phyloP scores from a whole-genome alignment of 2,329 filamentous ascomycete genomes.

The Arachnopeziza araneosa region DNA sequence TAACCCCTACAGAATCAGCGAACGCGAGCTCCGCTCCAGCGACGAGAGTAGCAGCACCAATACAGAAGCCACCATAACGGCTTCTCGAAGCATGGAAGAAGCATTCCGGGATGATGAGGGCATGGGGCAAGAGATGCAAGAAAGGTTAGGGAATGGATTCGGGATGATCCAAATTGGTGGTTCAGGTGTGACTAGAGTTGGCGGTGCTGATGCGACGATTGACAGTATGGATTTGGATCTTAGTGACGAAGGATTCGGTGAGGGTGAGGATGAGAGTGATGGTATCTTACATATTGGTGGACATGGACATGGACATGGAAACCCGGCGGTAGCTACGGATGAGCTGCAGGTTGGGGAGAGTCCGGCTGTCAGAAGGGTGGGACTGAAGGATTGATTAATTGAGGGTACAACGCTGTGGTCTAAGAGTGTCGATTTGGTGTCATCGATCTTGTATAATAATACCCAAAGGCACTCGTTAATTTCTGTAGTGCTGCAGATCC shows the following conservation, averaged over 20 bases:
- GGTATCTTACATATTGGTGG: constrained; percentile 14
- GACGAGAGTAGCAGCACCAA: neutral
- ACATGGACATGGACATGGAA: constrained; percentile 27
- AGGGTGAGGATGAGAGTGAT: constrained; percentile 4
- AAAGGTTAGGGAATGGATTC: constrained; percentile 25
- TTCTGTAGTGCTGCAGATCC: no score
- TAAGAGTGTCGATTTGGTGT: no score
- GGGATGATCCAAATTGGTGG: constrained; percentile 3
- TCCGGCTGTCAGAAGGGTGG: constrained; percentile 22
- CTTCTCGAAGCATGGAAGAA: neutral
- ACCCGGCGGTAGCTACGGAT: constrained; percentile 19
- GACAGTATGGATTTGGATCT: constrained; percentile 19
- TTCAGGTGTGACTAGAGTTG: neutral
- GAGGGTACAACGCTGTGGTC: no score
- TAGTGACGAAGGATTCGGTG: constrained; percentile 2
- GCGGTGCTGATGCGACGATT: constrained; percentile 23
- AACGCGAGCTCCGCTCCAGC: constrained; percentile 6
- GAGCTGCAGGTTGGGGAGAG: constrained; percentile 19
- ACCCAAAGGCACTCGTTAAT: no score
- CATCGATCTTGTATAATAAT: no score
- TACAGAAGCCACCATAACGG: neutral
- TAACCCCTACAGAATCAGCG: constrained; percentile 1
- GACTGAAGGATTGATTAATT: constrained; percentile 6
- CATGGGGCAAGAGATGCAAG: constrained; percentile 5
- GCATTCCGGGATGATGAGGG: neutral